These are phyloP conservation scores for Auriscalpium vulgare DNA, from an alignment of 768 basidiomycete species.

Conservation along the genomic window DNA sequence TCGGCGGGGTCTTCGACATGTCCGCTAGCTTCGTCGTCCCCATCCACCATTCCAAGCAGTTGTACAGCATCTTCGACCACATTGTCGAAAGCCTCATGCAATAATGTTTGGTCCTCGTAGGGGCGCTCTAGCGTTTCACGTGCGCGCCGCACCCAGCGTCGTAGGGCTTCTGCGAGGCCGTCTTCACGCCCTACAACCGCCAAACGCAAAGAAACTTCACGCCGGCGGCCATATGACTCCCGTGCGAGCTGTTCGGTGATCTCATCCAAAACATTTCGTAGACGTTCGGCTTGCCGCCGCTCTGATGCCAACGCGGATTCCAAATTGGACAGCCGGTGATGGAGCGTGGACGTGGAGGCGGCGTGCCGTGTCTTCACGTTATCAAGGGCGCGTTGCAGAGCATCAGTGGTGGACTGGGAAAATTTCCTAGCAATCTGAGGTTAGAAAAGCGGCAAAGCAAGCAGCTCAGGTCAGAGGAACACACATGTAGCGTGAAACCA, in stretches of 20 bases:
- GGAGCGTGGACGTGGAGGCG: constrained; percentile 50
- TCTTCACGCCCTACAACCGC: constrained; percentile 61
- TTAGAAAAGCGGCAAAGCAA: not conserved
- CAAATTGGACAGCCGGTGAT: constrained; percentile 38
- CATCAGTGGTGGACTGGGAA: constrained; percentile 65
- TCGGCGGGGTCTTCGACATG: constrained; percentile 22
- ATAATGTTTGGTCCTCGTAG: not conserved
- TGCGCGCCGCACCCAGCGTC: constrained; percentile 47
- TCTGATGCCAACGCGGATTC: constrained; percentile 38
- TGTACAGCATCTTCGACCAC: constrained; percentile 10
- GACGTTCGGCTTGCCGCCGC: constrained; percentile 33
- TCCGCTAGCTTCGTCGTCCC: constrained; percentile 28
- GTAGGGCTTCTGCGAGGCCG: constrained; percentile 41
- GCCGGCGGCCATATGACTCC: constrained; percentile 63
- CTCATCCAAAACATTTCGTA: constrained; percentile 61
- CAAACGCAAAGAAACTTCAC: constrained; percentile 62
- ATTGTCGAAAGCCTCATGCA: constrained; percentile 3
- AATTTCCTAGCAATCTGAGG: constrained; percentile 51
- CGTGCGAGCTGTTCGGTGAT: constrained; percentile 62
- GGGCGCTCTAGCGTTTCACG: constrained; percentile 31
- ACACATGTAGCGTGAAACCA: constrained; percentile 83
- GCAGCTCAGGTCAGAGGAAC: constrained; percentile 17
- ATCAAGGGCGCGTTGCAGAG: constrained; percentile 53
- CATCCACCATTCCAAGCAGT: constrained; percentile 23
- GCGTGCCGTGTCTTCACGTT: constrained; percentile 54